Conservation (phyloP, 352 stramenopile species). For the Globisporangium paroecandrum region DNA sequence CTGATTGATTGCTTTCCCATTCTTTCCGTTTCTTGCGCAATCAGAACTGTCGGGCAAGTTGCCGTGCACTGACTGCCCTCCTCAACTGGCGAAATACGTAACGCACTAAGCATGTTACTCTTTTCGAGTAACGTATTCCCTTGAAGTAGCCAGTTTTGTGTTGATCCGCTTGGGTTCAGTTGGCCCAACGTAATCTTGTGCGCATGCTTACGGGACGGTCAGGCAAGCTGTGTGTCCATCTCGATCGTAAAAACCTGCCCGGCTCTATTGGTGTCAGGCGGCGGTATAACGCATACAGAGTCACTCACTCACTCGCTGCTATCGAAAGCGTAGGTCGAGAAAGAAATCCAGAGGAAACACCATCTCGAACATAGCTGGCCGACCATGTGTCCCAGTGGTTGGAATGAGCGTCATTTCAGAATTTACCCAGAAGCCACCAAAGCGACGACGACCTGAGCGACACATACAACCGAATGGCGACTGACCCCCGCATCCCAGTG, state of each 20-base stretch:
- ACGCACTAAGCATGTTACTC: neutral
- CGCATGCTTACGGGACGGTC: neutral
- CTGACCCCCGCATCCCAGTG: slow-evolving; percentile 7
- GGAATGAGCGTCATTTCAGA: slow-evolving; percentile 5
- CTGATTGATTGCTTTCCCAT: neutral
- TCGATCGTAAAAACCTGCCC: neutral
- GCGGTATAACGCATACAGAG: neutral
- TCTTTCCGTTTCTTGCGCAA: neutral
- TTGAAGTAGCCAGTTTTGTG: neutral
- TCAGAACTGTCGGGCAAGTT: neutral
- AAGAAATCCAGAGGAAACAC: neutral
- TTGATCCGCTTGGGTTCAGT: neutral
- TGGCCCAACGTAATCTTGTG: neutral
- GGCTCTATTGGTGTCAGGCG: neutral
- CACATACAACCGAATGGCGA: neutral
- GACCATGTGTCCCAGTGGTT: neutral
- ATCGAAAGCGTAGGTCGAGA: neutral
- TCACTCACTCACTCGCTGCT: neutral
- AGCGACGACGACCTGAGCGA: neutral
- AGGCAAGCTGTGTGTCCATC: neutral
- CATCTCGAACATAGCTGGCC: neutral
- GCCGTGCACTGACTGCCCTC: neutral
- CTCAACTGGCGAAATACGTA: neutral
- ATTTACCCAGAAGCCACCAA: neutral
- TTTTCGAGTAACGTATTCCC: neutral